Percentiles rank a stretch among this genome's conserved stretches.
Evolutionary conservation across 495 filamentous ascomycete genomes (phyloP).

Genomic region (Aspergillus homomorphus): DNA sequence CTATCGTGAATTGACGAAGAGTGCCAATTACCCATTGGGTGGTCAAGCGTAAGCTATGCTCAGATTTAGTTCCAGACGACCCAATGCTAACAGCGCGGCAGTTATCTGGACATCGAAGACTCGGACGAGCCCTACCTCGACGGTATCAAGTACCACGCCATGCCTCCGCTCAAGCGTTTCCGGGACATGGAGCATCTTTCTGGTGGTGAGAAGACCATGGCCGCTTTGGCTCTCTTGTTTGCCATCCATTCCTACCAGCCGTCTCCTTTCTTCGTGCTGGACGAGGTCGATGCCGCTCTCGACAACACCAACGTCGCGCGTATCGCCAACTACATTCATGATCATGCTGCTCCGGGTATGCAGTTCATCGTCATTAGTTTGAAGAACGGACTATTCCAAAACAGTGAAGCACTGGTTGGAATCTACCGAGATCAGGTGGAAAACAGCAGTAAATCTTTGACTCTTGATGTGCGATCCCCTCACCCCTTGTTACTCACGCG

Average conservation of each 20-base stretch:
- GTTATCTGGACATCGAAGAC: slow-evolving; percentile 89
- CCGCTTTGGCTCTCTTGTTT: slow-evolving; percentile 90
- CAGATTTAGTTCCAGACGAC: background rate
- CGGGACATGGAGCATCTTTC: slow-evolving; percentile 98
- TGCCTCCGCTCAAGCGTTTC: slow-evolving; percentile 98
- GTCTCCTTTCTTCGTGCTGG: slow-evolving; percentile 93
- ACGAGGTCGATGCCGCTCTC: slow-evolving; percentile 96
- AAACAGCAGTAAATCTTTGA: slow-evolving; percentile 84
- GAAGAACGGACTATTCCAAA: slow-evolving; percentile 91
- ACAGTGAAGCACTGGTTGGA: slow-evolving; percentile 88
- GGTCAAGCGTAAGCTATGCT: slow-evolving; percentile 65
- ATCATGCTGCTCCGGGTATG: slow-evolving; percentile 93
- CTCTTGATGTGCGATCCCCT: slow-evolving; percentile 78
- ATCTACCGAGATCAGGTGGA: slow-evolving; percentile 92
- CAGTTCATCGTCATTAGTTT: slow-evolving; percentile 98
- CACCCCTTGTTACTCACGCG: slow-evolving; percentile 12
- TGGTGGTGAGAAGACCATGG: slow-evolving; percentile 98
- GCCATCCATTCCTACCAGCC: slow-evolving; percentile 95
- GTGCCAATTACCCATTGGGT: slow-evolving; percentile 78
- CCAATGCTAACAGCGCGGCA: slow-evolving; percentile 14
- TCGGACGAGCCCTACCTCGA: slow-evolving; percentile 86
- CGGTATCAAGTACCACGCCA: slow-evolving; percentile 96
- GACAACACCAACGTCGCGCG: slow-evolving; percentile 95
- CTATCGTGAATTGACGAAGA: slow-evolving; percentile 91
- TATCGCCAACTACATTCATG: slow-evolving; percentile 90